These are phyloP conservation scores for Limnomonas spitsbergensis DNA, from an alignment of 139 green algal species.

Conservation along the genomic window DNA sequence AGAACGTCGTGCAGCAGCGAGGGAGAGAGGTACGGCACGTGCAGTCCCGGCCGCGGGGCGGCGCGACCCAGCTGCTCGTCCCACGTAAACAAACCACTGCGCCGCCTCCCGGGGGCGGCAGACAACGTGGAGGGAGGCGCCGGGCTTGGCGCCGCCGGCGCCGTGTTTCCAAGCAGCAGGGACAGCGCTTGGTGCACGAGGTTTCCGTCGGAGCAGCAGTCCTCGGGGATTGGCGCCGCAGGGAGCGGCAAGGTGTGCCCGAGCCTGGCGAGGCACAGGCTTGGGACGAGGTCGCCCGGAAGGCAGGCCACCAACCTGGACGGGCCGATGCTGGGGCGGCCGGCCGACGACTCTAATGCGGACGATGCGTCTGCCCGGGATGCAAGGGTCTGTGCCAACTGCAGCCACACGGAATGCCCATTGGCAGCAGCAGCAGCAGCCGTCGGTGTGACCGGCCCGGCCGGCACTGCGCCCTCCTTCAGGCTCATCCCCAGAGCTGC, in stretches of 20 bases:
- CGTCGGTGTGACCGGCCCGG: too few species aligned
- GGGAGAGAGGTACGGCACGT: slow-evolving; percentile 22
- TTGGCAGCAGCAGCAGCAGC: too few species aligned
- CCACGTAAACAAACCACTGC: neutral
- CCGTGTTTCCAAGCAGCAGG: slow-evolving; percentile 1
- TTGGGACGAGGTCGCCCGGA: too few species aligned
- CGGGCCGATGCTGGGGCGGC: neutral
- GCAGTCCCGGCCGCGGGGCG: slow-evolving; percentile 7
- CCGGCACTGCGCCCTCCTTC: too few species aligned
- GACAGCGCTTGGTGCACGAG: slow-evolving; percentile 19
- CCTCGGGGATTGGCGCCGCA: neutral
- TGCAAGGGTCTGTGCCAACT: too few species aligned
- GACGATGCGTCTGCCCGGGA: neutral
- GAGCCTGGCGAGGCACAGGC: too few species aligned
- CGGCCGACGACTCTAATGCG: neutral
- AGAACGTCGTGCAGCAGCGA: slow-evolving; percentile 14
- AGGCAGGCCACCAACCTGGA: neutral
- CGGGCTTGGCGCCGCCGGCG: neutral
- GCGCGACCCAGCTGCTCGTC: neutral
- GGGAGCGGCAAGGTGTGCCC: neutral
- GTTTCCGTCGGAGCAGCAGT: slow-evolving; percentile 12
- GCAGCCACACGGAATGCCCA: too few species aligned
- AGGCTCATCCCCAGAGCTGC: too few species aligned
- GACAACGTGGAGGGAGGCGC: too few species aligned
- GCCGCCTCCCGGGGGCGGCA: neutral